Evolutionary conservation across 805 yeast genomes (phyloP).

Genomic region (Saccharomyces paradoxus): DNA sequence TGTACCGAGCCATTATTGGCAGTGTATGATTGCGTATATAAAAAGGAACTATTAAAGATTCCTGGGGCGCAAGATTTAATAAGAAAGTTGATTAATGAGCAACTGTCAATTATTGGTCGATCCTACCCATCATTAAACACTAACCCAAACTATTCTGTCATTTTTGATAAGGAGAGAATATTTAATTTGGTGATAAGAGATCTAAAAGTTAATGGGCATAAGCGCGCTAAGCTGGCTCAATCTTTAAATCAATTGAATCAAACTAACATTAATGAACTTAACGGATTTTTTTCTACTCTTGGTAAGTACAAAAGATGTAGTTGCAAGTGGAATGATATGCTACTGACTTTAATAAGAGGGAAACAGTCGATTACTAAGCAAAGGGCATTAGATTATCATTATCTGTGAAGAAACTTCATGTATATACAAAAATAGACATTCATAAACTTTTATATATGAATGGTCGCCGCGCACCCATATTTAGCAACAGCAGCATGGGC

Average conservation of each 20-base stretch:
- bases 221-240: slow-evolving; percentile 38
- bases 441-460: not conserved
- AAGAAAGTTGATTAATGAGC: slow-evolving; percentile 17
- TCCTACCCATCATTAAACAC: slow-evolving; percentile 13
- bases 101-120: slow-evolving; percentile 11
- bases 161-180: slow-evolving; percentile 30
- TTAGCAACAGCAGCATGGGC: not conserved
- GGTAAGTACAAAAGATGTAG: slow-evolving; percentile 37
- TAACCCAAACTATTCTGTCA: slow-evolving; percentile 20
- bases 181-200: slow-evolving; percentile 28
- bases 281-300: slow-evolving; percentile 52
- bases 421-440: not conserved
- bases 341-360: slow-evolving; percentile 39
- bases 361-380: slow-evolving; percentile 16
- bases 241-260: slow-evolving; percentile 25
- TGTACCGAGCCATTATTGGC: slow-evolving; percentile 22
- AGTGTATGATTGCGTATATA: slow-evolving; percentile 17
- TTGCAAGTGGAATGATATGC: slow-evolving; percentile 41
- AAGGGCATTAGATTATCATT: slow-evolving; percentile 16
- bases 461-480: not conserved
- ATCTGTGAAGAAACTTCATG: slow-evolving; percentile 10
- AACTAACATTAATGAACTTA: slow-evolving; percentile 61
- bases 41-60: slow-evolving; percentile 14
- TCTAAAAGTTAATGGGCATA: slow-evolving; percentile 34
- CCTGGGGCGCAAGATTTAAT: slow-evolving; percentile 6